These are phyloP conservation scores for Candida qinlingensis DNA, from an alignment of 805 yeast species.

Conservation along the genomic window DNA sequence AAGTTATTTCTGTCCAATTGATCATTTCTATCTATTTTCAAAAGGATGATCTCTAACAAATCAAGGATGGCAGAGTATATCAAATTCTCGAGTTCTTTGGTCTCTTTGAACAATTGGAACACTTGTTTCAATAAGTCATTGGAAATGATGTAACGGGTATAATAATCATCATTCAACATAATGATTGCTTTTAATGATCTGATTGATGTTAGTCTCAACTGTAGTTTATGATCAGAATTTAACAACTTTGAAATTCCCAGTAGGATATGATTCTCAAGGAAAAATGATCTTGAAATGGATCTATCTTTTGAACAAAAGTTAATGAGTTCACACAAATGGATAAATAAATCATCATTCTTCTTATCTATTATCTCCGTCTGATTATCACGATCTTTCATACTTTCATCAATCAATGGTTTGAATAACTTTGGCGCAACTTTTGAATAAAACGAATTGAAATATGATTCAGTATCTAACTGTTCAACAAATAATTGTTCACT, in stretches of 20 bases:
- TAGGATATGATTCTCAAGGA: constrained; percentile 54
- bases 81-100: constrained; percentile 50
- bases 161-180: constrained; percentile 55
- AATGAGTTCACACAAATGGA: constrained; percentile 65
- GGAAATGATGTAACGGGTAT: constrained; percentile 51
- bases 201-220: constrained; percentile 60
- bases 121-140: constrained; percentile 46
- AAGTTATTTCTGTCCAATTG: constrained; percentile 18
- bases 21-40: constrained; percentile 15
- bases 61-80: constrained; percentile 74
- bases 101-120: constrained; percentile 43
- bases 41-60: constrained; percentile 45
- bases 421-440: constrained; percentile 58
- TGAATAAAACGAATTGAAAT: constrained; percentile 56
- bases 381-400: neutral
- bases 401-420: constrained; percentile 33
- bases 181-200: constrained; percentile 64
- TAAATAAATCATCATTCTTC: constrained; percentile 40
- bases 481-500: constrained; percentile 21
- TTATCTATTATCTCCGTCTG: neutral
- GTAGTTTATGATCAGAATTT: constrained; percentile 31
- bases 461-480: constrained; percentile 34
- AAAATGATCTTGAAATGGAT: constrained; percentile 52
- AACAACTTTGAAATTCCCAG: constrained; percentile 50
- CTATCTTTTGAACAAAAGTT: constrained; percentile 58